Percentiles rank a stretch among this genome's conserved stretches.
Evolutionary conservation across 805 yeast genomes (phyloP).

Genomic region (Yamadazyma endophytica): DNA sequence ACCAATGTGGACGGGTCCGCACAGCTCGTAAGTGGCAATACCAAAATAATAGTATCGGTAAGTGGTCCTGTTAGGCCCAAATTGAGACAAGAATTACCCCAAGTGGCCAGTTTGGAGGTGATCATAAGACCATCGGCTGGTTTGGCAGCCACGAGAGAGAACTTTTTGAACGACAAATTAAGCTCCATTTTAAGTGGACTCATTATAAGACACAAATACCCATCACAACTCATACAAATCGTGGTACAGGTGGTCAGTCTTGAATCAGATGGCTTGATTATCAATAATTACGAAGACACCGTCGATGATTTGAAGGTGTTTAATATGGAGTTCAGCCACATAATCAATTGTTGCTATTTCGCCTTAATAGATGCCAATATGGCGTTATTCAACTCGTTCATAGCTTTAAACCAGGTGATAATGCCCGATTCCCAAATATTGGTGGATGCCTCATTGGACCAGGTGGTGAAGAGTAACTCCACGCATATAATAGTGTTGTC

Average conservation of each 20-base stretch:
- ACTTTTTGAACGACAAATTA: conserved; percentile 67
- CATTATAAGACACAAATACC: conserved; percentile 61
- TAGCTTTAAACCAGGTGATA: conserved; percentile 42
- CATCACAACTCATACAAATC: conserved; percentile 58
- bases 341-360: conserved; percentile 63
- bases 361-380: conserved; percentile 82
- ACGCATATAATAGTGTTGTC: conserved; percentile 65
- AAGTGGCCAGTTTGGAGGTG: conserved; percentile 71
- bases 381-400: conserved; percentile 59
- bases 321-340: conserved; percentile 9
- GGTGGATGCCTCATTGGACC: conserved; percentile 43
- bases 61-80: conserved; percentile 90
- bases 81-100: conserved; percentile 79
- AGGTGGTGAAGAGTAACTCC: conserved; percentile 45
- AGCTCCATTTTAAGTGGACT: conserved; percentile 57
- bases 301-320: conserved; percentile 60
- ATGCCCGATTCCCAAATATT: conserved; percentile 21
- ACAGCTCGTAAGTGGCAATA: conserved; percentile 43
- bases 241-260: conserved; percentile 37
- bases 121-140: conserved; percentile 78
- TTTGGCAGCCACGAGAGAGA: conserved; percentile 70
- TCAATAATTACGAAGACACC: conserved; percentile 19
- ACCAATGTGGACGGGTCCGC: conserved; percentile 81
- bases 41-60: conserved; percentile 68
- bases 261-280: conserved; percentile 15